These are phyloP conservation scores for Nicotiana tomentosiformis DNA, from an alignment of 257 asterid genomes.

Conservation along the genomic window DNA sequence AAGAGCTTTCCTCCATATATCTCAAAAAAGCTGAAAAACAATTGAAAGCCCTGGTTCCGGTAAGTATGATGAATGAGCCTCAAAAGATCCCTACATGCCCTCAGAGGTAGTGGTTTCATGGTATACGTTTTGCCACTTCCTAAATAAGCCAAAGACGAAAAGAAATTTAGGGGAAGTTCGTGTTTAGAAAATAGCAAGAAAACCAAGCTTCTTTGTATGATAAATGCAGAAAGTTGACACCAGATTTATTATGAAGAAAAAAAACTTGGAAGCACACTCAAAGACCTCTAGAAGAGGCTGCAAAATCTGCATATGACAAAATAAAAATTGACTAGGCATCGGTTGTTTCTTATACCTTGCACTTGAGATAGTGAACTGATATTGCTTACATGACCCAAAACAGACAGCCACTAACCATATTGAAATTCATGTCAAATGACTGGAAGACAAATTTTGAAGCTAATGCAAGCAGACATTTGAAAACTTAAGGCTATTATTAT, in stretches of 20 bases:
- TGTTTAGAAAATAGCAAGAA: not conserved
- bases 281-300: not conserved
- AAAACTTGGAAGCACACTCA: not conserved
- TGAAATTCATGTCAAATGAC: not conserved
- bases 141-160: constrained; percentile 23
- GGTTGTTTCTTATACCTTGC: not conserved
- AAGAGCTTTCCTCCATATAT: constrained; percentile 95
- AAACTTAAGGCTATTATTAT: not conserved
- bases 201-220: not conserved
- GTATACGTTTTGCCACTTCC: constrained; percentile 99
- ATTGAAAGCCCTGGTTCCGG: constrained; percentile 91
- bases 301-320: not conserved
- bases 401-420: not conserved
- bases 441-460: not conserved
- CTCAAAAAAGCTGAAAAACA: constrained; percentile 94
- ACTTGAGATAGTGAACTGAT: not conserved
- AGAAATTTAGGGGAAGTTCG: not conserved
- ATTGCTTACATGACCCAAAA: not conserved
- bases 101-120: constrained; percentile 95
- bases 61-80: constrained; percentile 92
- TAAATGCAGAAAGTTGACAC: not conserved
- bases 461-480: not conserved
- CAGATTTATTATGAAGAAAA: not conserved
- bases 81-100: constrained; percentile 85
- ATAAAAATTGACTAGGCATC: not conserved